Evolutionary conservation across 306 rosid species (phyloP).

Genomic region (Quercus berberidifolia): DNA sequence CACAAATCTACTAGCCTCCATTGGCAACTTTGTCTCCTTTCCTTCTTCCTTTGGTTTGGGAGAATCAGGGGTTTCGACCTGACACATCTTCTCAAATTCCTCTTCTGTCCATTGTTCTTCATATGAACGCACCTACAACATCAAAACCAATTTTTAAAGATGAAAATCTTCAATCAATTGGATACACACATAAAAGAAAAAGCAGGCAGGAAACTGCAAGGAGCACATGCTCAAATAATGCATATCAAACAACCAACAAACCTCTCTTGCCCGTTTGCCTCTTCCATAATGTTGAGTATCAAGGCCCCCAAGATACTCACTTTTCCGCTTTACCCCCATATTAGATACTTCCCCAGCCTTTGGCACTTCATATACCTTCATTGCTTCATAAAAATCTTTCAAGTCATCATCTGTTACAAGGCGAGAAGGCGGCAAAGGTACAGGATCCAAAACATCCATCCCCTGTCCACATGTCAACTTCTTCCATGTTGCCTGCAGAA

Average conservation of each 20-base stretch:
- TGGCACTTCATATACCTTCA: conserved; percentile 82
- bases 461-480: conserved; percentile 50
- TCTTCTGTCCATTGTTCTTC: conserved; percentile 99
- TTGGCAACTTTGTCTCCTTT: conserved; percentile 31
- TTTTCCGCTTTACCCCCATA: conserved; percentile 72
- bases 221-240: conserved; percentile 3
- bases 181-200: neutral
- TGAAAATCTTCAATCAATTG: conserved; percentile 5
- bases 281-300: conserved; percentile 93
- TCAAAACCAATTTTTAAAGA: neutral
- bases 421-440: conserved; percentile 70
- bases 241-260: conserved; percentile 29
- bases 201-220: neutral
- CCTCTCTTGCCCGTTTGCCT: conserved; percentile 99
- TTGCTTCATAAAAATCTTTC: conserved; percentile 76
- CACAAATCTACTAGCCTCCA: conserved; percentile 40
- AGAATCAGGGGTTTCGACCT: conserved; percentile 69
- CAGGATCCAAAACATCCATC: conserved; percentile 42
- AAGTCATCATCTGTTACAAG: conserved; percentile 90
- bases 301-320: conserved; percentile 62
- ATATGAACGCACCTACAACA: conserved; percentile 81
- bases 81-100: conserved; percentile 97
- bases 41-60: conserved; percentile 59
- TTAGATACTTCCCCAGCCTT: conserved; percentile 48
- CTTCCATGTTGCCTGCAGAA: conserved; percentile 78